phyloP scores from a whole-genome alignment of 768 basidiomycete genomes.

The Trichaptum fuscoviolaceum region DNA sequence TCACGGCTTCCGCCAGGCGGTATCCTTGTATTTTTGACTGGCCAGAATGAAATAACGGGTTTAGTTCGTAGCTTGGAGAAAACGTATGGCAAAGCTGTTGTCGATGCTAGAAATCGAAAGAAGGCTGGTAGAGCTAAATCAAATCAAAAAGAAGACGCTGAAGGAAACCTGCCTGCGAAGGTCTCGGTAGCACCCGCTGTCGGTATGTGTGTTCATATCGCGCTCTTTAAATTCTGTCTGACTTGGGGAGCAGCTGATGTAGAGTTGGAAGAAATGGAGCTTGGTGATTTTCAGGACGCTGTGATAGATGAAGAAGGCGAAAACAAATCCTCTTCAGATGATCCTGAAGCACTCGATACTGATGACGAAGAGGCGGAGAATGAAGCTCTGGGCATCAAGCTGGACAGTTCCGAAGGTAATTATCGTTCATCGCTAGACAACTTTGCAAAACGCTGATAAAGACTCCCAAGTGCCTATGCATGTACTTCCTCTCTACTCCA shows the following conservation, averaged over 20 bases:
- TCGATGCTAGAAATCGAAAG: conserved; percentile 43
- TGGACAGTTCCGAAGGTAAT: conserved; percentile 65
- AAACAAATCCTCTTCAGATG: conserved; percentile 27
- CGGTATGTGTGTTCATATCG: conserved; percentile 2
- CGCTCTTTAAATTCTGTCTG: neutral
- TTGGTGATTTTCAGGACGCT: conserved; percentile 53
- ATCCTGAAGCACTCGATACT: conserved; percentile 70
- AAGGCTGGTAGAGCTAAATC: conserved; percentile 14
- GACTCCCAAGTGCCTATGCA: conserved; percentile 76
- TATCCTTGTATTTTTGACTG: conserved; percentile 90
- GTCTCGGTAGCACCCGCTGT: conserved; percentile 10
- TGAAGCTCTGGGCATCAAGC: conserved; percentile 51
- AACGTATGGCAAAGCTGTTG: conserved; percentile 63
- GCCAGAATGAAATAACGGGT: conserved; percentile 89
- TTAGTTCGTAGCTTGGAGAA: conserved; percentile 79
- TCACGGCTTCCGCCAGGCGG: conserved; percentile 88
- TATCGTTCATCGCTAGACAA: conserved; percentile 10
- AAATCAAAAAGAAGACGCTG: neutral
- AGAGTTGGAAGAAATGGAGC: conserved; percentile 77
- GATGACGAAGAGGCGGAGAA: conserved; percentile 56
- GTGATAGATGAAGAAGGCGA: conserved; percentile 54
- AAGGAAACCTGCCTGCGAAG: neutral
- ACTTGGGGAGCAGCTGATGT: conserved; percentile 47
- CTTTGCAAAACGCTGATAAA: conserved; percentile 6
- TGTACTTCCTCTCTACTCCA: conserved; percentile 88